phyloP scores from a whole-genome alignment of 176 grass and related monocot genomes.

The Tuctoria greenei region DNA sequence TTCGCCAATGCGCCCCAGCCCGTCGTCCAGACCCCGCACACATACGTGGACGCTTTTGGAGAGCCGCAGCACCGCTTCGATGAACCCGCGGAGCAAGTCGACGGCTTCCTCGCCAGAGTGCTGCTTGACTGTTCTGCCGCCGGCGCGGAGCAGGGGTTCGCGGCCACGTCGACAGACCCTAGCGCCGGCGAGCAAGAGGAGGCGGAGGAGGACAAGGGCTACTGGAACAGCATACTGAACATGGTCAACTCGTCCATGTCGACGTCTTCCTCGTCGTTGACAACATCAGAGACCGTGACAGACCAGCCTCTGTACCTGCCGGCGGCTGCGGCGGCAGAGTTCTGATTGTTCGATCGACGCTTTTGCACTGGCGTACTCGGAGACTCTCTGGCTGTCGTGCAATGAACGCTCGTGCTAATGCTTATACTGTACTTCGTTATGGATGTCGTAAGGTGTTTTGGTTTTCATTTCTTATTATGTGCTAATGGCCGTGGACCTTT shows the following conservation, averaged over 20 bases:
- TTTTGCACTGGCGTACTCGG: not conserved
- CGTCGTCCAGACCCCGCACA: not conserved
- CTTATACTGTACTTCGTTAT: not conserved
- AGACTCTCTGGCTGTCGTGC: not conserved
- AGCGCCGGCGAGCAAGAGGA: conserved; percentile 2
- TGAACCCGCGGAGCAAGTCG: not conserved
- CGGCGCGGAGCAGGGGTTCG: conserved; percentile 15
- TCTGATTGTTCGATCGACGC: conserved; percentile 7
- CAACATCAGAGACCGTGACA: conserved; percentile 12
- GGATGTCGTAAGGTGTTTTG: conserved; percentile 5
- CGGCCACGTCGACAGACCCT: conserved; percentile 9
- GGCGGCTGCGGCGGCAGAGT: conserved; percentile 2
- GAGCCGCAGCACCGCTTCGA: conserved; percentile 12
- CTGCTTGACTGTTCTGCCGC: conserved; percentile 12
- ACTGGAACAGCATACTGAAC: conserved; percentile 70
- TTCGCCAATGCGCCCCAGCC: conserved; percentile 5
- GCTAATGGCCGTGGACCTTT: not conserved
- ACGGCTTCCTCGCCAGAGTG: not conserved
- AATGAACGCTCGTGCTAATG: conserved; percentile 20
- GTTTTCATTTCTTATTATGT: not conserved
- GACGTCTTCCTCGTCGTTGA: conserved; percentile 38
- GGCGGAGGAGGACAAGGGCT: conserved; percentile 56
- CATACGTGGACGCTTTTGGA: conserved; percentile 18
- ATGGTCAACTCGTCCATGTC: conserved; percentile 60
- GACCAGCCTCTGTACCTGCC: conserved; percentile 25